These are phyloP conservation scores for Batrachochytrium dendrobatidis DNA, from an alignment of 371 early-diverging fungal genomes.

Conservation along the genomic window DNA sequence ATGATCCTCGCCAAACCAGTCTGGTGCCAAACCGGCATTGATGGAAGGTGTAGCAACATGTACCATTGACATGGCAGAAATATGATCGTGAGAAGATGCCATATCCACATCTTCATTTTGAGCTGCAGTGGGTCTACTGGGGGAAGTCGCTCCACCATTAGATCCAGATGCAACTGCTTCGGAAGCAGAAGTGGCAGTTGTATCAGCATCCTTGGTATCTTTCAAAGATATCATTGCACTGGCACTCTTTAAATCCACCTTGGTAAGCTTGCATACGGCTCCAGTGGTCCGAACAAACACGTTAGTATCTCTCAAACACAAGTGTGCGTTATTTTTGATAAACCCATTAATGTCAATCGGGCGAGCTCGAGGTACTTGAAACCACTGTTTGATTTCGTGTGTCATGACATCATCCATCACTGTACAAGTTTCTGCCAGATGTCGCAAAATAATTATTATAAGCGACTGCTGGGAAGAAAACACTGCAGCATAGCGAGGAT, in stretches of 20 bases:
- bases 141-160: neutral
- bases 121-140: no score
- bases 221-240: constrained; percentile 15
- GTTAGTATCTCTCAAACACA: constrained; percentile 66
- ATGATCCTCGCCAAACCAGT: constrained; percentile 6
- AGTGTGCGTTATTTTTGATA: constrained; percentile 60
- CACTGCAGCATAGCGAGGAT: constrained; percentile 43
- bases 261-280: constrained; percentile 53
- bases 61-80: no score
- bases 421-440: constrained; percentile 68
- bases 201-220: constrained; percentile 6
- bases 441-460: constrained; percentile 75
- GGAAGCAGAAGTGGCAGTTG: no score
- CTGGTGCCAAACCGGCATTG: neutral
- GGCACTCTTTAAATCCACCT: constrained; percentile 13
- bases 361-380: constrained; percentile 51
- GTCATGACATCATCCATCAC: constrained; percentile 68
- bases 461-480: constrained; percentile 67
- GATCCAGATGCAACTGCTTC: neutral
- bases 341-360: constrained; percentile 64
- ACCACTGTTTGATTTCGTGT: constrained; percentile 49
- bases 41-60: neutral
- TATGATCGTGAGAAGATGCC: neutral
- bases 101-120: neutral
- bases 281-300: constrained; percentile 61